phyloP scores from a whole-genome alignment of 1,139 yeast species.

The Candida anutae region DNA sequence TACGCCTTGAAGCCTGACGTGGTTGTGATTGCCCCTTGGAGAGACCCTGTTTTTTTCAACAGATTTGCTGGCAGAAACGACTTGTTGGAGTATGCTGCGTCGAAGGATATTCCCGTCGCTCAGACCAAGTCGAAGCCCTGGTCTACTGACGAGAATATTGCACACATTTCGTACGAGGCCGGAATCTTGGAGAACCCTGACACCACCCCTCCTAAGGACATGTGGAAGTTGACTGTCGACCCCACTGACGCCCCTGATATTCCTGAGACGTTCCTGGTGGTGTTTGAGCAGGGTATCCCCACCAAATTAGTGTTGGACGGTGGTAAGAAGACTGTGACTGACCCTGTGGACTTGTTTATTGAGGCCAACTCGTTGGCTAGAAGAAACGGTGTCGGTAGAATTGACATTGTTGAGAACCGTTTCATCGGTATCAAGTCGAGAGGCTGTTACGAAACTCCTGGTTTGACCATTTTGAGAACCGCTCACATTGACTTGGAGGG shows the following conservation, averaged over 20 bases:
- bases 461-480: slow-evolving; percentile 85
- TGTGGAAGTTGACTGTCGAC: slow-evolving; percentile 98
- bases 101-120: slow-evolving; percentile 85
- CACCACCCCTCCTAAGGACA: slow-evolving; percentile 97
- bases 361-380: slow-evolving; percentile 94
- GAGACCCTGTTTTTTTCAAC: slow-evolving; percentile 90
- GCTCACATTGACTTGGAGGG: slow-evolving; percentile 97
- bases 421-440: slow-evolving; percentile 97
- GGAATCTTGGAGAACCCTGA: slow-evolving; percentile 98
- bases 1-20: slow-evolving; percentile 98
- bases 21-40: slow-evolving; percentile 97
- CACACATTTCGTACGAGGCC: slow-evolving; percentile 97
- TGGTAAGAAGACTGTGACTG: slow-evolving; percentile 55
- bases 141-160: slow-evolving; percentile 99
- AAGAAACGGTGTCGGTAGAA: slow-evolving; percentile 99
- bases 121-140: slow-evolving; percentile 99
- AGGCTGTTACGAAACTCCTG: slow-evolving; percentile 99
- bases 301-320: slow-evolving; percentile 65
- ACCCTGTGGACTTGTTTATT: slow-evolving; percentile 85
- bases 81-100: slow-evolving; percentile 85
- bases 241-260: slow-evolving; percentile 90
- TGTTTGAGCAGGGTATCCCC: slow-evolving; percentile 83
- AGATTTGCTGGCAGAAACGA: slow-evolving; percentile 98
- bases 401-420: slow-evolving; percentile 97
- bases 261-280: slow-evolving; percentile 83